These are phyloP conservation scores for Sarocladium brachiariae DNA, from an alignment of 2,329 filamentous ascomycete species.

Conservation along the genomic window DNA sequence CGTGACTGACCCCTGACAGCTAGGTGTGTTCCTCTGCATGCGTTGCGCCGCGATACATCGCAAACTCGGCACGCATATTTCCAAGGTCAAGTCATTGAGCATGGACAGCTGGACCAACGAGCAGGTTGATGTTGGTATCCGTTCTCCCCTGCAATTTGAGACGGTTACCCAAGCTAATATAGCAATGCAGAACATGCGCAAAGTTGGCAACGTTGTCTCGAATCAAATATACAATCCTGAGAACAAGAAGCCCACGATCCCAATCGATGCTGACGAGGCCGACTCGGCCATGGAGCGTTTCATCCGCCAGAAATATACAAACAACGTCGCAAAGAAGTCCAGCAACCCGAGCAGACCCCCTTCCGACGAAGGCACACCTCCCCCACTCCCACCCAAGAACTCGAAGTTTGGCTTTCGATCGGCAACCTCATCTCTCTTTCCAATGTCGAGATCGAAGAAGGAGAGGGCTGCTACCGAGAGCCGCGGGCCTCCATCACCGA, in stretches of 20 bases:
- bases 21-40: conserved; percentile 96
- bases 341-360: conserved; percentile 38
- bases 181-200: conserved; percentile 74
- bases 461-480: conserved; percentile 29
- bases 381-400: conserved; percentile 57
- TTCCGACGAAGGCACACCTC: conserved; percentile 51
- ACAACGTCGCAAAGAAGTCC: conserved; percentile 33
- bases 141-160: neutral
- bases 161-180: conserved; percentile 2
- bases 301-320: conserved; percentile 89
- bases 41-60: conserved; percentile 92
- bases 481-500: conserved; percentile 29
- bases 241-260: conserved; percentile 74
- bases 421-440: conserved; percentile 58
- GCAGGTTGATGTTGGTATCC: conserved; percentile 76
- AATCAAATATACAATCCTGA: conserved; percentile 88
- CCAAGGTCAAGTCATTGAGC: conserved; percentile 96
- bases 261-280: conserved; percentile 84
- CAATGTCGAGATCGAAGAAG: conserved; percentile 54
- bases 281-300: conserved; percentile 94
- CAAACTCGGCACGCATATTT: conserved; percentile 95
- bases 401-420: conserved; percentile 54
- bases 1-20: conserved; percentile 36
- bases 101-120: conserved; percentile 98
- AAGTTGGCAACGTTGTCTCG: conserved; percentile 75